phyloP scores from a whole-genome alignment of 2,329 filamentous ascomycete genomes.

The Arthrobotrys megalospora region DNA sequence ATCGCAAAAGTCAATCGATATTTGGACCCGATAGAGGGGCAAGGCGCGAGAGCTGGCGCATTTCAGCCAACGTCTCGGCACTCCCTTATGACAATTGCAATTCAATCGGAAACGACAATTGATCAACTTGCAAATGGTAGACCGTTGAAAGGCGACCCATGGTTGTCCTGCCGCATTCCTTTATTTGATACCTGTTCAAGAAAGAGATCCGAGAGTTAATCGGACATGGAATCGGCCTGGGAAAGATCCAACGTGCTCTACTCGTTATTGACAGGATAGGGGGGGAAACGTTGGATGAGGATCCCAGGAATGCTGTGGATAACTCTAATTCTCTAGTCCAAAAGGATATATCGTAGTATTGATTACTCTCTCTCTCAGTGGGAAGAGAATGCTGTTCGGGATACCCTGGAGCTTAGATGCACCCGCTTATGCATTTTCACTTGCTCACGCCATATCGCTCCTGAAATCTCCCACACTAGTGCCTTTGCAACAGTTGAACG shows the following conservation, averaged over 20 bases:
- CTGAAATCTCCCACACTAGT: constrained; percentile 62
- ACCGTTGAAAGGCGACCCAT: constrained; percentile 59
- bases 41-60: constrained; percentile 25
- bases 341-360: constrained; percentile 57
- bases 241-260: constrained; percentile 48
- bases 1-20: constrained; percentile 56
- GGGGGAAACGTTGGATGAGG: constrained; percentile 51
- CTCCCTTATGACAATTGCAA: constrained; percentile 34
- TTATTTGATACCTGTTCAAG: constrained; percentile 61
- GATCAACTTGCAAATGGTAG: constrained; percentile 36
- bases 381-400: constrained; percentile 54
- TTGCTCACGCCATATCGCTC: constrained; percentile 61
- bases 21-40: constrained; percentile 33
- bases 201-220: constrained; percentile 61
- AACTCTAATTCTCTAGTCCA: constrained; percentile 59
- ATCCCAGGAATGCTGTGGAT: constrained; percentile 47
- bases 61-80: constrained; percentile 30
- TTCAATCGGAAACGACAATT: constrained; percentile 49
- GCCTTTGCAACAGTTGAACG: constrained; percentile 60
- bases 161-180: constrained; percentile 60
- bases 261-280: constrained; percentile 55
- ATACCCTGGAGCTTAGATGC: constrained; percentile 62
- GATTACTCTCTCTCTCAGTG: constrained; percentile 51
- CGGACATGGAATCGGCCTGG: constrained; percentile 52
- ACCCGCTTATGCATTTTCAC: constrained; percentile 61